Conservation (phyloP, 148 eudicot species). For the Rhododendron ferrugineum region DNA sequence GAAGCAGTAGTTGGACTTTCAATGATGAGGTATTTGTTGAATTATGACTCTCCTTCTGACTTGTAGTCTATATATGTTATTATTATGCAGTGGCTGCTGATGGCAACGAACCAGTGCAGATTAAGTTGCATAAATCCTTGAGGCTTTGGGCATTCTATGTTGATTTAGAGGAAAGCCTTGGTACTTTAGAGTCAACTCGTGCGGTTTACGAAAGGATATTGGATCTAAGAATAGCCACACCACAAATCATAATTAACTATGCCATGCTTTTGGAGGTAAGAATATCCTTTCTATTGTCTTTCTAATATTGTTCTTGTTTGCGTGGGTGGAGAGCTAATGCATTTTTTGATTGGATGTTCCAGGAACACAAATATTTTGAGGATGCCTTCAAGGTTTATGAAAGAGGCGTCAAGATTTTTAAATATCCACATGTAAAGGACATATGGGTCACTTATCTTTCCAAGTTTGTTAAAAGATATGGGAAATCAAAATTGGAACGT, state of each 20-base stretch:
- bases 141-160: conserved; percentile 87
- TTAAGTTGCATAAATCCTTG: conserved; percentile 78
- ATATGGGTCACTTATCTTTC: conserved; percentile 90
- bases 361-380: conserved; percentile 82
- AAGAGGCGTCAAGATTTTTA: conserved; percentile 93
- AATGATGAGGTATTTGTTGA: background rate
- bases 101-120: conserved; percentile 94
- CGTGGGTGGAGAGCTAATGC: background rate
- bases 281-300: background rate
- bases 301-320: background rate
- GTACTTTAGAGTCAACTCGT: conserved; percentile 80
- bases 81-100: conserved; percentile 68
- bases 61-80: background rate
- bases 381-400: conserved; percentile 97
- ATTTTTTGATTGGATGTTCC: background rate
- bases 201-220: conserved; percentile 87
- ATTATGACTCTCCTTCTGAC: background rate
- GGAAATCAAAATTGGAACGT: conserved; percentile 75
- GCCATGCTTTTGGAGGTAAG: conserved; percentile 74
- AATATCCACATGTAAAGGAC: conserved; percentile 95
- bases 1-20: background rate
- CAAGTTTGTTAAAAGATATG: conserved; percentile 90
- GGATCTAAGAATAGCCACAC: conserved; percentile 93
- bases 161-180: conserved; percentile 92
- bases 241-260: conserved; percentile 89